Conservation (phyloP, 2,329 filamentous ascomycete genomes). For the Botrytis tulipae region DNA sequence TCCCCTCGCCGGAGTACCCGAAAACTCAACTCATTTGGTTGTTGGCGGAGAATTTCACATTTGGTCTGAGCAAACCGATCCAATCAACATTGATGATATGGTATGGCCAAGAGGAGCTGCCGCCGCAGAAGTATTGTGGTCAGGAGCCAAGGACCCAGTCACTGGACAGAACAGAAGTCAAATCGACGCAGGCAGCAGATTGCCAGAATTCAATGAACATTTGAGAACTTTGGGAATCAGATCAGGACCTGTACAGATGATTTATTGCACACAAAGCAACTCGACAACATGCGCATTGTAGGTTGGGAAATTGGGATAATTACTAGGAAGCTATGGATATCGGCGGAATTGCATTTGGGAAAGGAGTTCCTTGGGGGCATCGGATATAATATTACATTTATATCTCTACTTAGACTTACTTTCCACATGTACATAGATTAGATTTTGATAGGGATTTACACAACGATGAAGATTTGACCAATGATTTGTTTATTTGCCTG, state of each 20-base stretch:
- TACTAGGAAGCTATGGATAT: neutral
- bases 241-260: constrained; percentile 68
- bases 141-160: constrained; percentile 60
- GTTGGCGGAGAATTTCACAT: constrained; percentile 79
- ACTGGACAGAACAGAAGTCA: constrained; percentile 68
- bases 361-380: neutral
- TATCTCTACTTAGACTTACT: neutral
- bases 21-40: constrained; percentile 62
- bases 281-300: constrained; percentile 47
- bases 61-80: constrained; percentile 80
- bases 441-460: neutral
- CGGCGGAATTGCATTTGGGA: neutral
- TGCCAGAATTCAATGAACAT: constrained; percentile 75
- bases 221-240: constrained; percentile 59
- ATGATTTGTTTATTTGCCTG: neutral
- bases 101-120: constrained; percentile 76
- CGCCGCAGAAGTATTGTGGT: constrained; percentile 79
- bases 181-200: constrained; percentile 64
- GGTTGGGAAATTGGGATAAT: neutral
- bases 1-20: constrained; percentile 62
- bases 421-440: constrained; percentile 2
- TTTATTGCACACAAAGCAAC: constrained; percentile 65
- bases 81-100: constrained; percentile 69
- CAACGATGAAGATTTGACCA: neutral
- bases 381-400: neutral